These are phyloP conservation scores for Rhodotorula sp. DNA, from an alignment of 1,284 basidiomycete genomes.

Conservation along the genomic window DNA sequence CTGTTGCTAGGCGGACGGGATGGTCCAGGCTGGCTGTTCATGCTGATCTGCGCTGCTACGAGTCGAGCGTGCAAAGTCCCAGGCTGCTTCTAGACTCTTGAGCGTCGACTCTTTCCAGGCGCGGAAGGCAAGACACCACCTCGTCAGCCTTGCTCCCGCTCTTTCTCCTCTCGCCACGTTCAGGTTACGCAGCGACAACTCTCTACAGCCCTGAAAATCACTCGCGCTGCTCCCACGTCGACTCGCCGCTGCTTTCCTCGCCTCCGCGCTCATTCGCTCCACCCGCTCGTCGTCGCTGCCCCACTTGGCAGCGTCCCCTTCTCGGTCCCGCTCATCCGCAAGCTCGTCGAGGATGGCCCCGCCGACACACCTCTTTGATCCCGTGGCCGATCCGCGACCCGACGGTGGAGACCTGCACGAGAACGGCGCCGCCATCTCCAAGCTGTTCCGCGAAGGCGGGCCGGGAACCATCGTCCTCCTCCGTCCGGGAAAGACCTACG, in stretches of 20 bases:
- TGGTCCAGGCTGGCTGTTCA: neutral
- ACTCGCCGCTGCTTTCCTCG: neutral
- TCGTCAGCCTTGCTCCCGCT: neutral
- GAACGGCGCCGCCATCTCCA: constrained; percentile 33
- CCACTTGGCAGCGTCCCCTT: neutral
- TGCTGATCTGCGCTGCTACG: neutral
- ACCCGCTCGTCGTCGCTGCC: neutral
- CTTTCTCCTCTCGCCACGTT: neutral
- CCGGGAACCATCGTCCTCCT: constrained; percentile 41
- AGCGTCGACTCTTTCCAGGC: neutral
- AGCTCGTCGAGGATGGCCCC: constrained; percentile 5
- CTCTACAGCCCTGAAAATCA: neutral
- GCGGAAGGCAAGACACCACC: neutral
- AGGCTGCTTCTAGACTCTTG: too few relatives aligned
- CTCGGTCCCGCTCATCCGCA: neutral
- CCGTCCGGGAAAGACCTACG: constrained; percentile 24
- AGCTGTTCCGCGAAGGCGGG: constrained; percentile 39
- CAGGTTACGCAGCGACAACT: neutral
- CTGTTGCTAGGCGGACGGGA: neutral
- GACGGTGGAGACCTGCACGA: constrained; percentile 19
- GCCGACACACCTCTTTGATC: constrained; percentile 32
- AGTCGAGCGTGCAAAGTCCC: too few relatives aligned
- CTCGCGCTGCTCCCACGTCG: neutral
- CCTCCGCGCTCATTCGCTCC: too few relatives aligned
- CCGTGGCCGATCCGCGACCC: constrained; percentile 4